Base-by-base conservation (phyloP, 208 protist species). In the Wallacemonas sp. region DNA sequence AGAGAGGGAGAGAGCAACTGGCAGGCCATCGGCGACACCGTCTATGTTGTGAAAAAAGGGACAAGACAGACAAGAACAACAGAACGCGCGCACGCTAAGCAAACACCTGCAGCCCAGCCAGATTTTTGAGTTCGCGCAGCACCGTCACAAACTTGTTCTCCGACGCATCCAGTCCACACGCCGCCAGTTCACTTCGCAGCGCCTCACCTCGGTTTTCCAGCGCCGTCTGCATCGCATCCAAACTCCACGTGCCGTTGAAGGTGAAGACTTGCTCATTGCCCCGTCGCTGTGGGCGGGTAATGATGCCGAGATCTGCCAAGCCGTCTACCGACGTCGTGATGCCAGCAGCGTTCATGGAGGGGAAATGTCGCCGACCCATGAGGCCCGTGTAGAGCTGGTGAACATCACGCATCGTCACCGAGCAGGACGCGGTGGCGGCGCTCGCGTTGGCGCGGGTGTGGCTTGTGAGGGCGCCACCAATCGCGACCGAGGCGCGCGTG, bases 311-410 rank as follows among this genome's bases (percentile, higher is more conserved):
- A 66, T 91, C 84, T 4, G 79, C 82, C 2, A 94, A 79, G 5
- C 71, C 75, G 49, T 82, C 77, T 14, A 94, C 71, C 15, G 86
- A 72, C 14, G 71, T 62, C 14, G 64, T 58, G 39, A 94, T 76
- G 19, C 81, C 78, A 1, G 73, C 74, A 1, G 71, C 67, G 31
- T 80, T 80, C 82, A 87, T 87, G n/a, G 79, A 66, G 11, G 84
- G 88, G 53, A 91, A 89, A 45, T 82, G 76, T 22, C 78, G 82
- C 54, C 70, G 66, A 1, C 67, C 58, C 87, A 93, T 93, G 26
- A 91, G 61, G n/a, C 69, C 47, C 31, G 68, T 88, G 77, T 93
- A 93, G 6, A 90, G 68, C 21, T 78, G 67, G 46, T 87, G 84
- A 22, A 89, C 83, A 39, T 74, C 79, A 17, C 81, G 73, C 72